phyloP scores from a whole-genome alignment of 495 filamentous ascomycete species.

The Penicillium odoratum region DNA sequence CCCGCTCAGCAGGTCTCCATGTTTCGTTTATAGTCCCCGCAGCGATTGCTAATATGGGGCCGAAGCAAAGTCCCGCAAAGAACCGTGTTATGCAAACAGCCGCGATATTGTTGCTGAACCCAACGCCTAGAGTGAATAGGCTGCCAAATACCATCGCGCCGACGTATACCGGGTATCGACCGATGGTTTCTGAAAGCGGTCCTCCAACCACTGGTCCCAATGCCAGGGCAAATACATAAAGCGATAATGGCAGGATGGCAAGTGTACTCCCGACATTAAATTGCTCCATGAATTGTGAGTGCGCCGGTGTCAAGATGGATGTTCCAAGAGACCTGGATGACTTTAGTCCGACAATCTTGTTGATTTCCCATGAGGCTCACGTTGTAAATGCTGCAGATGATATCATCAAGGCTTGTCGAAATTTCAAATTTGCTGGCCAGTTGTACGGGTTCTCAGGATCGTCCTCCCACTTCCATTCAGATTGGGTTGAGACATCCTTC shows the following conservation, averaged over 20 bases:
- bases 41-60: slow-evolving; percentile 41
- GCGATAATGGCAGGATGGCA: slow-evolving; percentile 53
- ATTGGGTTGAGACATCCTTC: background rate
- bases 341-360: background rate
- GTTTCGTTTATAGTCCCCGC: slow-evolving; percentile 50
- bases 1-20: slow-evolving; percentile 31
- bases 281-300: slow-evolving; percentile 38
- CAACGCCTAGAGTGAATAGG: slow-evolving; percentile 64
- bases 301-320: slow-evolving; percentile 53
- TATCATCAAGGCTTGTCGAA: slow-evolving; percentile 24
- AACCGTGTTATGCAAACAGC: slow-evolving; percentile 58
- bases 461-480: slow-evolving; percentile 20
- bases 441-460: slow-evolving; percentile 29
- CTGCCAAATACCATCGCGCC: slow-evolving; percentile 51
- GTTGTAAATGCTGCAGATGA: slow-evolving; percentile 23
- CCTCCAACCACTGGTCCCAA: slow-evolving; percentile 60
- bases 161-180: slow-evolving; percentile 56
- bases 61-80: slow-evolving; percentile 56
- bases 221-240: slow-evolving; percentile 58
- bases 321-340: slow-evolving; percentile 48
- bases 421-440: slow-evolving; percentile 18
- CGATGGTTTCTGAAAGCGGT: slow-evolving; percentile 60
- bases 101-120: slow-evolving; percentile 55
- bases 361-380: slow-evolving; percentile 6
- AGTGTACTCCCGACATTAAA: slow-evolving; percentile 52